A percentile compares a stretch with the other conserved stretches of the same genome.
Evolutionary conservation across 73 alveolate genomes (phyloP).

Genomic region (Stentor coeruleus): DNA sequence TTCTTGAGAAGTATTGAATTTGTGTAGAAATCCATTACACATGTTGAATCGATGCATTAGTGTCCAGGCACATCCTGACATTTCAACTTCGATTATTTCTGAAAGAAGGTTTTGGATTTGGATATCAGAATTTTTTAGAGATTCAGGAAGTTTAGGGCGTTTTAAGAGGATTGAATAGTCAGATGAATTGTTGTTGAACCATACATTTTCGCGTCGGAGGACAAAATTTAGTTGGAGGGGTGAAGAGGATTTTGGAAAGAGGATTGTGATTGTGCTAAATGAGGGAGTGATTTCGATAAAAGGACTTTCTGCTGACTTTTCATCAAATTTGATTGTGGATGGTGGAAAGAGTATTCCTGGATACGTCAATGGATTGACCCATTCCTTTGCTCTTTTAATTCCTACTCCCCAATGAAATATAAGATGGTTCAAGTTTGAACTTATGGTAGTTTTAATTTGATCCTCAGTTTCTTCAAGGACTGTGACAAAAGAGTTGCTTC

Average conservation of each 20-base stretch:
- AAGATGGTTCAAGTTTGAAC: not conserved
- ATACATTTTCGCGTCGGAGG: not conserved
- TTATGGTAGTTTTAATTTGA: too few relatives aligned
- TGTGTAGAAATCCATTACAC: conserved; percentile 40
- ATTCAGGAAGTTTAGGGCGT: not conserved
- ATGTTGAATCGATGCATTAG: conserved; percentile 74
- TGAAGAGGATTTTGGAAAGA: not conserved
- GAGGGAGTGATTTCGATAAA: not conserved
- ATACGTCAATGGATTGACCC: not conserved
- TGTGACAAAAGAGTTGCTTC: too few relatives aligned
- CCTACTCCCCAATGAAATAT: conserved; percentile 19
- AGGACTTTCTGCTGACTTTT: not conserved
- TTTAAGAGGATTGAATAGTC: not conserved
- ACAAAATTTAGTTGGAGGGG: not conserved
- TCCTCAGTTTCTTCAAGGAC: too few relatives aligned
- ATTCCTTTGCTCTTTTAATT: not conserved
- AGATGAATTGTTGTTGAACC: conserved; percentile 13
- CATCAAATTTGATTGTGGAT: not conserved
- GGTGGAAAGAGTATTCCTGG: not conserved
- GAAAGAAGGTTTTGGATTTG: not conserved
- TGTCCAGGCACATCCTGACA: conserved; percentile 56
- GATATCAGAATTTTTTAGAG: not conserved
- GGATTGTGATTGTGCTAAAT: not conserved
- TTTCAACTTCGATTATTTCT: not conserved
- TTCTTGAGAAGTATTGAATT: conserved; percentile 23